Evolutionary conservation across 2,329 filamentous ascomycete genomes (phyloP), one percentile per base, ranked within the genome.

Genomic region (Stagonosporopsis chrysanthemi): DNA sequence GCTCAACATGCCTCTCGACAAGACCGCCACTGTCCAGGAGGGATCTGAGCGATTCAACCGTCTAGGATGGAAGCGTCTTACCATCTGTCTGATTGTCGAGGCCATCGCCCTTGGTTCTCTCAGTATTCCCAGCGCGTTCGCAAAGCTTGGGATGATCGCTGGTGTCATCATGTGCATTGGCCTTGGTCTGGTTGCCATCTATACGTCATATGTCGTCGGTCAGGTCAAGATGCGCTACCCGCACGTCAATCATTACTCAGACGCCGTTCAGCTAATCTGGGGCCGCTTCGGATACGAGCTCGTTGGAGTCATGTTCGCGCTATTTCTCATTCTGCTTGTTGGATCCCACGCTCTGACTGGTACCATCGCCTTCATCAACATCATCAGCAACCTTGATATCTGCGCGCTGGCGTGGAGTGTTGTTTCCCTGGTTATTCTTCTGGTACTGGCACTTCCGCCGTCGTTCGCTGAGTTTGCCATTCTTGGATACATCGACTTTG

Each of bases 311-410:
- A 70, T 91, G 52, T 74, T 73, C 56, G 69, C 67, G 39, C 64
- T 75, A 23, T 74, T 73, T 61, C 56, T 75, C 41, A 65, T 74
- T 29, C 88, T 92, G 75, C 83, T 90, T 61, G 87, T 90, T 71
- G 87, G 85, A 44, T 89, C 88, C 19, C 90, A 92, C 76, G 82
- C 89, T 52, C 78, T 91, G 62, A 90, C 88, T 0, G 90, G 90
- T 63, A 86, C 83, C 31, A 89, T 91, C 65, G 88, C 88, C 66
- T 75, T 71, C 50, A 86, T 90, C 75, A 87, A 87, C 69, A 86
- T 84, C 51, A 79, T 91, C 48, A 86, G 86, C 29, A 75, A 87
- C 59, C 53, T 67, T 54, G 47, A 81, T 0, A 83, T 82, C 1
- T 91, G 88, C 74, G 87, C 86, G 8, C 84, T 90, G 52, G 81